phyloP scores from a whole-genome alignment of 2,329 filamentous ascomycete species.

The Colletotrichum sp. region DNA sequence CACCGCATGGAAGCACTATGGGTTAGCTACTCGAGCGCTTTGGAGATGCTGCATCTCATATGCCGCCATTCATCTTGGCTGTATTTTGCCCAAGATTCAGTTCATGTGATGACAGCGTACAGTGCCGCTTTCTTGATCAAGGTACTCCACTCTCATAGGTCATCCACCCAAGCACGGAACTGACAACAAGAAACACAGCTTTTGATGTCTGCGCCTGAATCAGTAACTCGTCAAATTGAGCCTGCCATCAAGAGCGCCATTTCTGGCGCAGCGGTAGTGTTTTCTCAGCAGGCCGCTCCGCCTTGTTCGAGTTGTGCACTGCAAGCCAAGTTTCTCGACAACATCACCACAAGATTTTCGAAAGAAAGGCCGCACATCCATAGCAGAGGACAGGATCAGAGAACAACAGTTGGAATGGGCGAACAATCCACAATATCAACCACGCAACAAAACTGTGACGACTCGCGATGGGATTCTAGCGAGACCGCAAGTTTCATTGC shows the following conservation, averaged over 20 bases:
- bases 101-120: constrained; percentile 48
- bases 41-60: constrained; percentile 34
- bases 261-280: constrained; percentile 23
- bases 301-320: constrained; percentile 32
- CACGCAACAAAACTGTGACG: neutral
- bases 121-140: constrained; percentile 44
- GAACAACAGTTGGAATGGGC: rapidly evolving
- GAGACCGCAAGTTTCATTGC: neutral
- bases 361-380: neutral
- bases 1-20: constrained; percentile 34
- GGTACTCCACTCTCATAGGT: constrained; percentile 13
- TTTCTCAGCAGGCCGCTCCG: constrained; percentile 31
- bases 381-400: neutral
- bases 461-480: neutral
- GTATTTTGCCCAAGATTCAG: constrained; percentile 44
- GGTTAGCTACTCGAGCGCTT: constrained; percentile 34
- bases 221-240: neutral
- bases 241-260: constrained; percentile 19
- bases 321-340: constrained; percentile 34
- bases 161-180: rapidly evolving
- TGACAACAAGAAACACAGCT: neutral
- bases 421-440: neutral
- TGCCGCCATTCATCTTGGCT: constrained; percentile 32
- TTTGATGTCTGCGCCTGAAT: neutral
- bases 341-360: constrained; percentile 14